Percentiles rank a stretch among this genome's conserved stretches.
Evolutionary conservation across 805 yeast species (phyloP).

Genomic region (Candida maris): DNA sequence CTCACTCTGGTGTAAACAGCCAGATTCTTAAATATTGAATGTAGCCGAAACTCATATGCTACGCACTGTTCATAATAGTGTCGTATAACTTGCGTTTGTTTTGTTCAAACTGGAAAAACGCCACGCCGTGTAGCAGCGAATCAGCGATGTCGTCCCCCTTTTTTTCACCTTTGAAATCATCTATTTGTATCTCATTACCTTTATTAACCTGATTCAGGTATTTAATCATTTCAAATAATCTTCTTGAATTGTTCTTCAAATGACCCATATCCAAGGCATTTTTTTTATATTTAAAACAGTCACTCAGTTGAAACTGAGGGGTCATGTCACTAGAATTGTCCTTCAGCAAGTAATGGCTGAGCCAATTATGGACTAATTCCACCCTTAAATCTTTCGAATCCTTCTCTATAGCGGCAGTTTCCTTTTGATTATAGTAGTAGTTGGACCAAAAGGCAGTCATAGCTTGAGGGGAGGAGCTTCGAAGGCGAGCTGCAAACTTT

Average conservation of each 20-base stretch:
- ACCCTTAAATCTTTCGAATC: constrained; percentile 26
- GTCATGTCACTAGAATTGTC: not conserved
- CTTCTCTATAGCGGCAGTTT: not conserved
- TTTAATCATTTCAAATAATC: constrained; percentile 25
- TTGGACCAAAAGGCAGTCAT: constrained; percentile 33
- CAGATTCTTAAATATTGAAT: no score
- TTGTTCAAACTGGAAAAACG: constrained; percentile 43
- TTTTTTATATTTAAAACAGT: not conserved
- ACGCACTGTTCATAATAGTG: constrained; percentile 4
- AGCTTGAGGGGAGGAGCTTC: constrained; percentile 24
- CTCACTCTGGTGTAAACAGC: no score
- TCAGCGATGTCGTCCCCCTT: constrained; percentile 69
- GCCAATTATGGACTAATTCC: constrained; percentile 26
- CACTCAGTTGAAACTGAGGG: constrained; percentile 4
- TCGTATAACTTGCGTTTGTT: constrained; percentile 21
- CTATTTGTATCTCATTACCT: constrained; percentile 5
- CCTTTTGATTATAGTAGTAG: constrained; percentile 1
- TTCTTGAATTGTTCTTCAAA: constrained; percentile 17
- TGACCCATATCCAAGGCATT: not conserved
- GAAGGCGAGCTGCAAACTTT: constrained; percentile 9
- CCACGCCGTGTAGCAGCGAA: constrained; percentile 57
- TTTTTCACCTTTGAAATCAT: constrained; percentile 14
- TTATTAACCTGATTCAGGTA: constrained; percentile 20
- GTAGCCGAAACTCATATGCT: no score
- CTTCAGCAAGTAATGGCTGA: constrained; percentile 9